A percentile compares a stretch with the other conserved stretches of the same genome.
These are phyloP conservation scores for Galeopsis tetrahit DNA, from an alignment of 257 asterid genomes.

Conservation along the genomic window DNA sequence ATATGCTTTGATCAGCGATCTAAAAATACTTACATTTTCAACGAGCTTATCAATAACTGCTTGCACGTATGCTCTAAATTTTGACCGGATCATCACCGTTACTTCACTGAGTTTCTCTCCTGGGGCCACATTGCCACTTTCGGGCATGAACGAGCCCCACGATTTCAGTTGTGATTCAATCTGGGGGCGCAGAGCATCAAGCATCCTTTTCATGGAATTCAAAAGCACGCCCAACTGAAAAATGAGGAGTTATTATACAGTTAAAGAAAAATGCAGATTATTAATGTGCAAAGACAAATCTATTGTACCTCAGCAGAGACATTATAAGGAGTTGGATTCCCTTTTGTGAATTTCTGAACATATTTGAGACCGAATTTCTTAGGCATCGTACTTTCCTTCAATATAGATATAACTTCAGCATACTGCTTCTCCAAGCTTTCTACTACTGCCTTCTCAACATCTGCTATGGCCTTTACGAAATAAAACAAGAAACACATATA, in stretches of 20 bases:
- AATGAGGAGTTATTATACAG: not conserved
- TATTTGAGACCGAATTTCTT: conserved; percentile 85
- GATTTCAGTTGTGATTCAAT: conserved; percentile 72
- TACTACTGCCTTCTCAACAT: conserved; percentile 83
- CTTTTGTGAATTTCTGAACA: conserved; percentile 82
- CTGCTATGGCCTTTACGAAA: conserved; percentile 71
- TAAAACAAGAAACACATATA: not conserved
- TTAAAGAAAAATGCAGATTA: not conserved
- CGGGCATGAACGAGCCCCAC: conserved; percentile 87
- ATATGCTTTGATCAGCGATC: not conserved
- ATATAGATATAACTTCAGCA: conserved; percentile 74
- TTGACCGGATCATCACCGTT: conserved; percentile 85
- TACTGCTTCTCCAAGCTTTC: conserved; percentile 90
- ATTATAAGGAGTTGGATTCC: conserved; percentile 51
- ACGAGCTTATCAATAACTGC: conserved; percentile 78
- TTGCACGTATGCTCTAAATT: conserved; percentile 81
- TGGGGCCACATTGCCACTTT: conserved; percentile 55
- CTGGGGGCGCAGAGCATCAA: conserved; percentile 70
- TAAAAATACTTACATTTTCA: conserved; percentile 70
- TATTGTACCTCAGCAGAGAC: conserved; percentile 67
- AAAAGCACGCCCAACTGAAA: conserved; percentile 85
- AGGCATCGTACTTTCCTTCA: conserved; percentile 78
- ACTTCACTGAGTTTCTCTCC: conserved; percentile 90
- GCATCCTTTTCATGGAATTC: conserved; percentile 92
- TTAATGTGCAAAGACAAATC: conserved; percentile 2